phyloP scores from a whole-genome alignment of 2,329 filamentous ascomycete genomes.

The Emergomyces pasteurianus region DNA sequence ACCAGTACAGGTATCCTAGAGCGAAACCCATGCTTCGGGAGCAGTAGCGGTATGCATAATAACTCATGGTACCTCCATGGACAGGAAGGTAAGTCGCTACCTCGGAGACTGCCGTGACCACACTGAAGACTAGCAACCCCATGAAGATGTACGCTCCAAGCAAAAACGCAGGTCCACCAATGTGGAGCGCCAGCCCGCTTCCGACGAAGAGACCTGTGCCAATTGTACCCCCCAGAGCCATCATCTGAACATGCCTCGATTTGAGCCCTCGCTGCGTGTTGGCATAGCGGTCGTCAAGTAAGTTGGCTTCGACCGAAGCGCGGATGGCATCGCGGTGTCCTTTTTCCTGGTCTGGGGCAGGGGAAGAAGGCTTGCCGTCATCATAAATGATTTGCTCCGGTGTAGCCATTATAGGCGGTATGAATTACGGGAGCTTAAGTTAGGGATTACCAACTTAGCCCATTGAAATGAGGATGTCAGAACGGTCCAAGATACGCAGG shows the following conservation, averaged over 20 bases:
- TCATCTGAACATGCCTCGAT: constrained; percentile 32
- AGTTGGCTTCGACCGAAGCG: constrained; percentile 27
- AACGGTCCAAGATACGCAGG: not conserved
- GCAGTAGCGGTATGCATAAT: constrained; percentile 33
- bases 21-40: constrained; percentile 32
- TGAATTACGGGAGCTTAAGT: not conserved
- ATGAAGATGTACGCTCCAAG: constrained; percentile 42
- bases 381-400: not conserved
- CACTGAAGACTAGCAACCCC: constrained; percentile 34
- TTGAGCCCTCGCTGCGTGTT: constrained; percentile 32
- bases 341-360: constrained; percentile 1
- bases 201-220: constrained; percentile 45
- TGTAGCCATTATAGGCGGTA: not conserved
- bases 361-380: not conserved
- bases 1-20: constrained; percentile 38
- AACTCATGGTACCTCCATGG: constrained; percentile 33
- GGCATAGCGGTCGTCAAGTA: constrained; percentile 30
- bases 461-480: not conserved
- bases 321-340: constrained; percentile 16
- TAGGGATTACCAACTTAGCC: not conserved
- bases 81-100: constrained; percentile 33
- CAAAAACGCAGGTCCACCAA: constrained; percentile 42
- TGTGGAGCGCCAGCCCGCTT: constrained; percentile 41
- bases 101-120: constrained; percentile 37
- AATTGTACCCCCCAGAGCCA: constrained; percentile 22